Percentiles rank a stretch among this genome's conserved stretches.
Conservation (phyloP, 345 rosid genomes). For the Erysimum cheiranthoides region DNA sequence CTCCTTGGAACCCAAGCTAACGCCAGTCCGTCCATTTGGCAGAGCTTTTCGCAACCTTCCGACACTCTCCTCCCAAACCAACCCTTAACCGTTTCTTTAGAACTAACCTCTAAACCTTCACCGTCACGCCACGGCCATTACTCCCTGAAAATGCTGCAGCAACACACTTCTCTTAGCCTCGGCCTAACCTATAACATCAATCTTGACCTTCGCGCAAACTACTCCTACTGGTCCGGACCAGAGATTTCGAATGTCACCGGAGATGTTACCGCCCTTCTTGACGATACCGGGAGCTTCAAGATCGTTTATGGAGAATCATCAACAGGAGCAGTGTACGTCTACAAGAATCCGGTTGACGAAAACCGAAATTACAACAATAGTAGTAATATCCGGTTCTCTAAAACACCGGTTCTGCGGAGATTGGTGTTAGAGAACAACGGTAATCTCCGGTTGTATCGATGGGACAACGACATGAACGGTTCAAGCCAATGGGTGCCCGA, state of each 20-base stretch:
- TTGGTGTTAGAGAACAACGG: conserved; percentile 79
- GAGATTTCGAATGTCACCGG: conserved; percentile 89
- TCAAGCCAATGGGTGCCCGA: conserved; percentile 85
- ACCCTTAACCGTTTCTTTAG: conserved; percentile 69
- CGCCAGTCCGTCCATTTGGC: conserved; percentile 59
- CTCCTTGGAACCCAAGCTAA: conserved; percentile 50
- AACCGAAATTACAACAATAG: conserved; percentile 48
- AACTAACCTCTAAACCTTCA: conserved; percentile 64
- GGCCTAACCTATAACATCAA: conserved; percentile 68
- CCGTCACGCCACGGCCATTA: conserved; percentile 62
- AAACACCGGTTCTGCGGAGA: conserved; percentile 54
- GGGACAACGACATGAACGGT: conserved; percentile 82
- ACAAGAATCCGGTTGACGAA: conserved; percentile 69
- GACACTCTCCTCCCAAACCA: conserved; percentile 91
- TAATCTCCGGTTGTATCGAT: conserved; percentile 76
- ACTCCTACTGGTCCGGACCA: conserved; percentile 89
- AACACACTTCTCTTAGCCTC: conserved; percentile 82
- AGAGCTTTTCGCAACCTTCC: conserved; percentile 81
- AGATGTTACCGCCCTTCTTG: conserved; percentile 71
- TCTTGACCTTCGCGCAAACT: conserved; percentile 56
- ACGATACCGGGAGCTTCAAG: conserved; percentile 85
- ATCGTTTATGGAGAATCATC: conserved; percentile 80
- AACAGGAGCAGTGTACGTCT: conserved; percentile 75
- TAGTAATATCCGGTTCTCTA: conserved; percentile 20
- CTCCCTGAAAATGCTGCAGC: conserved; percentile 85